Evolutionary conservation across 2,329 filamentous ascomycete genomes (phyloP).

Genomic region (Chaetomium sp.): DNA sequence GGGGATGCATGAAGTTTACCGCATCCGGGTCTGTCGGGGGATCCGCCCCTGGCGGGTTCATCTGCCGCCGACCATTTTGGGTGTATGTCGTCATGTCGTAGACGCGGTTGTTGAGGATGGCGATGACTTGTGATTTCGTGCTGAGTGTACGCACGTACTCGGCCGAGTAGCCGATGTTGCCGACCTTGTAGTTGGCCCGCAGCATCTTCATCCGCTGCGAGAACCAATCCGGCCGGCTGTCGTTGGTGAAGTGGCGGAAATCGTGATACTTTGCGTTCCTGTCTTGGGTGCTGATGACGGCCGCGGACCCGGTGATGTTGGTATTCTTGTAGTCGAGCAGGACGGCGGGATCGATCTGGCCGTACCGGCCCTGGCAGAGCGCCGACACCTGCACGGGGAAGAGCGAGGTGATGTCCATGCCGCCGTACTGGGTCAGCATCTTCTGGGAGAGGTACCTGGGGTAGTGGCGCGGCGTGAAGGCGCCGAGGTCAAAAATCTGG

Average conservation of each 20-base stretch:
- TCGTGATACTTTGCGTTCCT: conserved; percentile 83
- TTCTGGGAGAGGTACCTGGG: conserved; percentile 64
- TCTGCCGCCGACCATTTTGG: conserved; percentile 68
- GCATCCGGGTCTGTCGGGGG: conserved; percentile 52
- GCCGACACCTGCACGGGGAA: conserved; percentile 96
- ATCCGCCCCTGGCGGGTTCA: conserved; percentile 56
- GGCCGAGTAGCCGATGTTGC: conserved; percentile 79
- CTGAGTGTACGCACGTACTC: conserved; percentile 74
- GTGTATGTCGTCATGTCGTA: conserved; percentile 91
- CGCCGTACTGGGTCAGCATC: conserved; percentile 76
- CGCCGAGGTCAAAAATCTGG: conserved; percentile 79
- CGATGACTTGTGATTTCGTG: conserved; percentile 65
- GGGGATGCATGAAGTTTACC: conserved; percentile 77
- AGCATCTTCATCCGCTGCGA: conserved; percentile 81
- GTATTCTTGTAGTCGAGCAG: conserved; percentile 78
- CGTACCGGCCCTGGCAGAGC: conserved; percentile 77
- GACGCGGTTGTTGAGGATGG: conserved; percentile 74
- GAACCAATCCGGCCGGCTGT: conserved; percentile 89
- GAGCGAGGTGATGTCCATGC: conserved; percentile 79
- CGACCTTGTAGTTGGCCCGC: conserved; percentile 79
- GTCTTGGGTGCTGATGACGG: conserved; percentile 67
- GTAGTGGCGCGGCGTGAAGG: conserved; percentile 77
- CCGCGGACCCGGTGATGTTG: conserved; percentile 71
- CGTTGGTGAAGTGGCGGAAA: conserved; percentile 82
- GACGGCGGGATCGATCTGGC: conserved; percentile 68